Percentiles rank a stretch among this genome's conserved stretches.
phyloP scores from a whole-genome alignment of 2,329 filamentous ascomycete genomes.

The Emericellopsis cladophorae region DNA sequence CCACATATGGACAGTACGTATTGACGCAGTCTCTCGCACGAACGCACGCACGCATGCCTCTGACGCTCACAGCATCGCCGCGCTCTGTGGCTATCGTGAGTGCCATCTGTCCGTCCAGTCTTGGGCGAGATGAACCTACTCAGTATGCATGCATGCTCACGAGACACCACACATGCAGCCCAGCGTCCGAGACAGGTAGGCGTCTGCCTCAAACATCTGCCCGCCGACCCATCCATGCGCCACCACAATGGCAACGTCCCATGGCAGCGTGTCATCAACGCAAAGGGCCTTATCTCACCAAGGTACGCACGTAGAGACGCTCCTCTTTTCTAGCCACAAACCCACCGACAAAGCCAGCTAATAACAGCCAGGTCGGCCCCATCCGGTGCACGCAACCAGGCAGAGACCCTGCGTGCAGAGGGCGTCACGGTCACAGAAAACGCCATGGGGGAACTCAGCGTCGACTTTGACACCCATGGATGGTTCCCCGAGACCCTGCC shows the following conservation, averaged over 20 bases:
- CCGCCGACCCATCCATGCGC: constrained; percentile 29
- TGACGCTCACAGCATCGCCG: constrained; percentile 37
- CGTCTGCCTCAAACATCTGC: constrained; percentile 77
- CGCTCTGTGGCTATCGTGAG: constrained; percentile 60
- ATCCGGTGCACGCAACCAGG: constrained; percentile 35
- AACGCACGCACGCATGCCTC: too few relatives aligned
- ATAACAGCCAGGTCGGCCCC: constrained; percentile 30
- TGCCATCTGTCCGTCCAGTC: constrained; percentile 4
- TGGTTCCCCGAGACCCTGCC: constrained; percentile 42
- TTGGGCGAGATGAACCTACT: background rate
- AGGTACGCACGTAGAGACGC: constrained; percentile 35
- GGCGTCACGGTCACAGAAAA: constrained; percentile 36
- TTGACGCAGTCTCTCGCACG: too few relatives aligned
- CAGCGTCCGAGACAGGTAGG: constrained; percentile 76
- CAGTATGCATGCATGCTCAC: background rate
- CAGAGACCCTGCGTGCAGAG: constrained; percentile 33
- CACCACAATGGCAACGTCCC: constrained; percentile 74
- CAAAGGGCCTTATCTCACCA: constrained; percentile 75
- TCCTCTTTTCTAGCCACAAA: background rate
- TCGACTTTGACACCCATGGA: constrained; percentile 37
- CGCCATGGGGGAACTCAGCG: constrained; percentile 36
- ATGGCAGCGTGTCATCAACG: constrained; percentile 88
- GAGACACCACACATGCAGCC: constrained; percentile 26
- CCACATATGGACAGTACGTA: constrained; percentile 59
- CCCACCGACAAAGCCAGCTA: background rate